Conservation (phyloP, 2,329 filamentous ascomycete species). For the Cytospora schulzeri region DNA sequence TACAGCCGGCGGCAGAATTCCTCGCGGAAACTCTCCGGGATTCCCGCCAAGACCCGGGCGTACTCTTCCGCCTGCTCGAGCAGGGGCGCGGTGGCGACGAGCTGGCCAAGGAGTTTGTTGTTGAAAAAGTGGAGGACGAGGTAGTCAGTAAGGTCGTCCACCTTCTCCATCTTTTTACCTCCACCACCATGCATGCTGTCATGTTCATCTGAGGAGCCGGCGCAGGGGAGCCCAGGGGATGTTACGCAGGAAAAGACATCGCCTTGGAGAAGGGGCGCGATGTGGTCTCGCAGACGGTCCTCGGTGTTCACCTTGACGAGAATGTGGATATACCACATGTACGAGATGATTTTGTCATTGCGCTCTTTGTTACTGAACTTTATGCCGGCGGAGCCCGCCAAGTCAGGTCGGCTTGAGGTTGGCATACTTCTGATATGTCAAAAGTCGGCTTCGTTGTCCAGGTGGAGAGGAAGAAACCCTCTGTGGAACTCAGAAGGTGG, state of each 20-base stretch:
- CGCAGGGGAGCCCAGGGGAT: background rate
- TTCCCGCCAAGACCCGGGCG: conserved; percentile 2
- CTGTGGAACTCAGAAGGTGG: background rate
- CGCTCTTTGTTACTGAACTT: background rate
- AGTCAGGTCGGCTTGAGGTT: background rate
- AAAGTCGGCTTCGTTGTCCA: background rate
- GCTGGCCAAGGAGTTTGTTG: conserved; percentile 3
- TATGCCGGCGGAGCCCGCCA: background rate
- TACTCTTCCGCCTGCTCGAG: conserved; percentile 15
- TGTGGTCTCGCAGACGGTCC: conserved; percentile 16
- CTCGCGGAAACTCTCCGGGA: conserved; percentile 17
- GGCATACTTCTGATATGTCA: background rate
- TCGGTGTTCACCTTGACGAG: conserved; percentile 20
- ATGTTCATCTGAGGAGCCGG: background rate
- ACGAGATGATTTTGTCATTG: conserved; percentile 11
- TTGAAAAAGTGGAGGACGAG: conserved; percentile 14
- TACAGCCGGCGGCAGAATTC: conserved; percentile 25
- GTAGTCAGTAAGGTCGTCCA: conserved; percentile 21
- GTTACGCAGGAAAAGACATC: background rate
- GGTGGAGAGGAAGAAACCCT: background rate
- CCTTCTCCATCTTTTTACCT: conserved; percentile 2
- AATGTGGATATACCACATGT: conserved; percentile 27
- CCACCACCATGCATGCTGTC: background rate
- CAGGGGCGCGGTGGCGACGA: conserved; percentile 17
- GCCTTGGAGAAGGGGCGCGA: conserved; percentile 1